Percentiles rank a stretch among this genome's conserved stretches.
phyloP scores from a whole-genome alignment of 192 early-diverging fungal species.

The Umbelopsis sp. region DNA sequence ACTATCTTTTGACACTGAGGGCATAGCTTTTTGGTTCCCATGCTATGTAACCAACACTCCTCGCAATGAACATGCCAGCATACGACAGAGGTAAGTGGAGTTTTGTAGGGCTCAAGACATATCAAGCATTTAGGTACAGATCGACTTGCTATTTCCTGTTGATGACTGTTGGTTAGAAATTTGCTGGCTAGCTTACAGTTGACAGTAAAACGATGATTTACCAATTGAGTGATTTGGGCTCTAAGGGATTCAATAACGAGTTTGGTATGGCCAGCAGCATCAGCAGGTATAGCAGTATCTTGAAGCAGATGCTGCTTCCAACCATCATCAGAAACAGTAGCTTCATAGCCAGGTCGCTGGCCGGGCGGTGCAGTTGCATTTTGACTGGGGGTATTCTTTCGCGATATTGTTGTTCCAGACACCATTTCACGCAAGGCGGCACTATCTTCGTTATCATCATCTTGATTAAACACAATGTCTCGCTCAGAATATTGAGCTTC shows the following conservation, averaged over 20 bases:
- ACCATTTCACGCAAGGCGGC: constrained; percentile 46
- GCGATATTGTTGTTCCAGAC: constrained; percentile 25
- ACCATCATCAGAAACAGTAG: constrained; percentile 32
- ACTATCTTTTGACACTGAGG: constrained; percentile 91
- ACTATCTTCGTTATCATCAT: constrained; percentile 41
- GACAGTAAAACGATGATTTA: constrained; percentile 1
- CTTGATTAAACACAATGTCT: constrained; percentile 58
- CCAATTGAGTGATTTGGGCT: constrained; percentile 66
- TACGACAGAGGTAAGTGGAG: constrained; percentile 74
- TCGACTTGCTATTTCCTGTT: constrained; percentile 50
- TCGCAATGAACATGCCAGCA: constrained; percentile 97
- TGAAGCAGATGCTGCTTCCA: constrained; percentile 21
- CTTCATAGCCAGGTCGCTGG: constrained; percentile 25
- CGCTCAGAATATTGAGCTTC: constrained; percentile 72
- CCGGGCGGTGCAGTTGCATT: neutral
- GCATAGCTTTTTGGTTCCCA: constrained; percentile 87
- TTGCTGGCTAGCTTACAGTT: neutral
- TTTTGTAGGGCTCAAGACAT: constrained; percentile 73
- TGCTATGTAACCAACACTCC: constrained; percentile 82
- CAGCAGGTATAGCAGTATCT: neutral
- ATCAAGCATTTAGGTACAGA: constrained; percentile 71
- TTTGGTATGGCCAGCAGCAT: constrained; percentile 43
- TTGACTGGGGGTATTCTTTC: neutral
- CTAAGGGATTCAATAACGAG: constrained; percentile 85
- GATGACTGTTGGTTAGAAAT: neutral